These are phyloP conservation scores for Exophiala spinifera DNA, from an alignment of 2,329 filamentous ascomycete genomes.

Conservation along the genomic window DNA sequence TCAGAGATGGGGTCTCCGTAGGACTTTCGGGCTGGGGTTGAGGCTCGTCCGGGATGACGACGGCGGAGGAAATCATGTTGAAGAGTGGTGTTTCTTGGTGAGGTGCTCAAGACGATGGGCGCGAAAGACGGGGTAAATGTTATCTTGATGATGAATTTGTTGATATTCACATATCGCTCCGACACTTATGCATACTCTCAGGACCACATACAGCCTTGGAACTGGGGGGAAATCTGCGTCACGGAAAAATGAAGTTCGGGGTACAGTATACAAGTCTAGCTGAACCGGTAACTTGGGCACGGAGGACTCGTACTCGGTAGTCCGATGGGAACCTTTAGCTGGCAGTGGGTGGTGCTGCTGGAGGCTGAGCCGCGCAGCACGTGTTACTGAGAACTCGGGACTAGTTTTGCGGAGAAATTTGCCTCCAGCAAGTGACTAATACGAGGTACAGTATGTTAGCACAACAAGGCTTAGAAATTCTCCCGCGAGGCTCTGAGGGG, in stretches of 20 bases:
- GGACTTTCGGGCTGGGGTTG: conserved; percentile 2
- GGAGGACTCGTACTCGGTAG: no score
- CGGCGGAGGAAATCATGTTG: conserved; percentile 36
- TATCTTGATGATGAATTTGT: no score
- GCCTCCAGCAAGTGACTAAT: no score
- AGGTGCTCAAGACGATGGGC: no score
- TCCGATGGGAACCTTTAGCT: no score
- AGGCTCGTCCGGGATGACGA: conserved; percentile 33
- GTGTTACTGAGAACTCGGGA: conserved; percentile 1
- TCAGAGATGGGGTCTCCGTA: conserved; percentile 15
- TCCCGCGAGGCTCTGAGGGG: conserved; percentile 11
- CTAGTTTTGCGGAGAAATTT: conserved; percentile 8
- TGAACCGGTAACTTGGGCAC: no score
- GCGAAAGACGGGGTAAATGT: no score
- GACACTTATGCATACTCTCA: background rate
- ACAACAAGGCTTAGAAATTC: conserved; percentile 15
- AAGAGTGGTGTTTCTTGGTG: background rate
- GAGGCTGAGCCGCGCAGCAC: no score
- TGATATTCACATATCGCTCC: no score
- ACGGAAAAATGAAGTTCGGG: background rate
- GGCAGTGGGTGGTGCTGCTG: no score
- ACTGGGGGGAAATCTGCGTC: conserved; percentile 4
- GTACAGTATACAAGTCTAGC: no score
- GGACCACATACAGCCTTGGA: background rate
- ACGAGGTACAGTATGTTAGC: no score